Base-by-base conservation (phyloP, 495 filamentous ascomycete species). In the Tricharina praecox region DNA sequence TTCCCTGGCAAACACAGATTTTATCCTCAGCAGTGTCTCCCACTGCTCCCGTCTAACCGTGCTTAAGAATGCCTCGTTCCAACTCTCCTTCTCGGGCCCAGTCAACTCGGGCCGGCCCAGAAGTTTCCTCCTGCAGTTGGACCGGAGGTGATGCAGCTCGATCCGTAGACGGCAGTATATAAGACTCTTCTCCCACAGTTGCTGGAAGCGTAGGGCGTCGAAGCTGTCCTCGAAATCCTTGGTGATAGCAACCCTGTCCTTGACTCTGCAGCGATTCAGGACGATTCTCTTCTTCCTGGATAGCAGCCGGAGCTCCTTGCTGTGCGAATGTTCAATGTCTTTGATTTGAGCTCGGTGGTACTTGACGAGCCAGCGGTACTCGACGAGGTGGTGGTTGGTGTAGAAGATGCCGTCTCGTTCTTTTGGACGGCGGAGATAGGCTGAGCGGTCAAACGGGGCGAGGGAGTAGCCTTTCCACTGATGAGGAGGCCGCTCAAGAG, bases 351-450 rank as follows among this genome's bases (percentile, higher is more conserved):
- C 40, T 26, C 13, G 13, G 40, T 43, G 40, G 40, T 26, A 43
- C 20, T 43, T 43, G 23, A 43, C 26, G 11, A 43, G 40, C 40
- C 40, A 43, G 11, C 40, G 40, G 21, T 43, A 43, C 24, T 43
- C 40, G 40, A 23, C 26, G 19, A 43, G 21, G 23, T 43, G 40
- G 1, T 43, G 21, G 11, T 43, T 43, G 2, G 40, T 43, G 18
- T 16, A 43, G 40, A 43, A 43, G 9, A 43, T 43, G 21, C 40
- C 40, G 40, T 43, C 40, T 43, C 40, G 40, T 43, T 43, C 40
- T 18, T 43, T 43, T 11, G 40, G 40, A 25, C 24, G 40, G 23
- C 40, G 40, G 23, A 43, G 40, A 18, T 43, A 43, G 18, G 8
- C 24, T 11, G 21, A 25, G 21, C 20, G 13, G 19, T 43, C 40